Conservation (phyloP, 352 stramenopile genomes). For the Phytophthora sp. region DNA sequence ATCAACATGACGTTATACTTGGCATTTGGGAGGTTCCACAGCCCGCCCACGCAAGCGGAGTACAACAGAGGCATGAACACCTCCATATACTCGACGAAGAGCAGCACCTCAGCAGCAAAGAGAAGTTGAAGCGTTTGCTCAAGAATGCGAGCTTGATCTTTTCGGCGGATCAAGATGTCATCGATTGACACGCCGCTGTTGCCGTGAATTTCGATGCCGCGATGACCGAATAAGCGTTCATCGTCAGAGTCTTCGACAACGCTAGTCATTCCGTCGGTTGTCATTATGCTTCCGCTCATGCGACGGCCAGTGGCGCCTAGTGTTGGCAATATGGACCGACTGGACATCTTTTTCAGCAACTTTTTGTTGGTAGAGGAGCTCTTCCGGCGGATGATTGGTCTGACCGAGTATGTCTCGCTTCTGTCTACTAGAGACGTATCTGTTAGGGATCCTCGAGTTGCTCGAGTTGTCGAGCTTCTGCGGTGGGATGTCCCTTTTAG, state of each 20-base stretch:
- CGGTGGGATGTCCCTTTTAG: not conserved
- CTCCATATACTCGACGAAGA: conserved; percentile 43
- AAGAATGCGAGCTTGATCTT: conserved; percentile 13
- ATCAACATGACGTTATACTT: conserved; percentile 27
- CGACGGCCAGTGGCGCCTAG: not conserved
- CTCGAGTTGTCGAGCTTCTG: not conserved
- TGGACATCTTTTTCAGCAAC: not conserved
- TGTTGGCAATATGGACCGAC: not conserved
- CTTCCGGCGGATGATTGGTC: not conserved
- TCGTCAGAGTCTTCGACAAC: not conserved
- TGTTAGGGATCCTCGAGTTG: not conserved
- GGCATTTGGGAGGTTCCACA: conserved; percentile 17
- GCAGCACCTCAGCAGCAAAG: conserved; percentile 27
- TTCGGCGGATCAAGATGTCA: conserved; percentile 3
- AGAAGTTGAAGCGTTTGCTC: conserved; percentile 28
- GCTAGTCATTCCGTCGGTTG: not conserved
- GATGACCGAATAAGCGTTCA: conserved; percentile 3
- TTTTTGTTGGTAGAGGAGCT: not conserved
- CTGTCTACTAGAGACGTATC: not conserved
- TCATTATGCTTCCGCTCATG: not conserved
- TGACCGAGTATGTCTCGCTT: not conserved
- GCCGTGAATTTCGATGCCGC: not conserved
- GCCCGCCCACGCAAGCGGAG: conserved; percentile 14
- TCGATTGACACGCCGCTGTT: conserved; percentile 2
- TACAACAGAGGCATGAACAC: conserved; percentile 39